phyloP scores from a whole-genome alignment of 331 rosid genomes.

The Dryas integrifolia region DNA sequence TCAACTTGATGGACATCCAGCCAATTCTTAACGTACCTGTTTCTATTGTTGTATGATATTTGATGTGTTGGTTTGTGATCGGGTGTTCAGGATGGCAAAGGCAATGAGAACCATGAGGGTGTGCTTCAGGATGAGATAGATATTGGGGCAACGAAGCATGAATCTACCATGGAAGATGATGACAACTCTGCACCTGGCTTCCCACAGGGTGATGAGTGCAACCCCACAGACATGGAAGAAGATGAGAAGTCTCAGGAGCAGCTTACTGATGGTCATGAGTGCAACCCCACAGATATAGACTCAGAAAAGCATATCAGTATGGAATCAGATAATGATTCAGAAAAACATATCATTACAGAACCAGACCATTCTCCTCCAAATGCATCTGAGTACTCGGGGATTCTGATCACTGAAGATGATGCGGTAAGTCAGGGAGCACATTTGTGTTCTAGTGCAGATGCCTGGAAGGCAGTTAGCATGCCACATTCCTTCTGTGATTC shows the following conservation, averaged over 20 bases:
- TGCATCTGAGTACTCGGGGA: slow-evolving; percentile 38
- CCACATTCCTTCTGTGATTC: slow-evolving; percentile 73
- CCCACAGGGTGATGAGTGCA: slow-evolving; percentile 14
- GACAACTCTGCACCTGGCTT: slow-evolving; percentile 31
- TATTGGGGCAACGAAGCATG: slow-evolving; percentile 16
- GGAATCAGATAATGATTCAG: slow-evolving; percentile 46
- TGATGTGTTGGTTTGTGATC: slow-evolving; percentile 31
- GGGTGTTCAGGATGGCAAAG: slow-evolving; percentile 38
- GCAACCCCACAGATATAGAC: slow-evolving; percentile 31
- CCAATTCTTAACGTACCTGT: slow-evolving; percentile 8
- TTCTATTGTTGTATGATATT: slow-evolving; percentile 25
- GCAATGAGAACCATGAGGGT: slow-evolving; percentile 31
- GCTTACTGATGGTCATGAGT: slow-evolving; percentile 29
- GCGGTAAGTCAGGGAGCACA: slow-evolving; percentile 39
- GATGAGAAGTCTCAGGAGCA: slow-evolving; percentile 34
- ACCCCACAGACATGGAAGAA: slow-evolving; percentile 17
- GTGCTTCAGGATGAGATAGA: slow-evolving; percentile 31
- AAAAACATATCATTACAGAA: slow-evolving; percentile 35
- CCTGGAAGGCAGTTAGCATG: slow-evolving; percentile 58
- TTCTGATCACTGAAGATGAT: slow-evolving; percentile 39
- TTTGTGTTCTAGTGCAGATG: slow-evolving; percentile 46
- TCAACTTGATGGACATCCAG: slow-evolving; percentile 24
- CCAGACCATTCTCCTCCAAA: slow-evolving; percentile 36
- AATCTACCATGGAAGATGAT: slow-evolving; percentile 20
- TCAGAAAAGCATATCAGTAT: slow-evolving; percentile 35